Evolutionary conservation across 495 filamentous ascomycete genomes (phyloP).

Genomic region (Podospora tetraspora): DNA sequence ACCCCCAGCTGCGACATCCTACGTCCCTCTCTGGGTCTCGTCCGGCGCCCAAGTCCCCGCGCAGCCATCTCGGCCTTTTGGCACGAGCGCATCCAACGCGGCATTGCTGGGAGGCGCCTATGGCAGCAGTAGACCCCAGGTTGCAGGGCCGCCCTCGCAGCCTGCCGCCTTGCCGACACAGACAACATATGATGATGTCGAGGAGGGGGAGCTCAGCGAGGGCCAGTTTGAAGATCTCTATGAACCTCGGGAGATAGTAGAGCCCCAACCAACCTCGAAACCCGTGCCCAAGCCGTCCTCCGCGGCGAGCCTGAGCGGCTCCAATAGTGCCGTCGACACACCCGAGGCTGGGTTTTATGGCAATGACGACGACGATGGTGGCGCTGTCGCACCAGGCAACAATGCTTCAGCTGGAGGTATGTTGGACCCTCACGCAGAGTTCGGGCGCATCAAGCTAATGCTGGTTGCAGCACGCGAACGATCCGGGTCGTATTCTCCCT

Average conservation of each 20-base stretch:
- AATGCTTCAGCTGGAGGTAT: conserved; percentile 11
- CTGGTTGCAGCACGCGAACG: conserved; percentile 32
- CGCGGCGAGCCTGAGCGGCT: conserved; percentile 10
- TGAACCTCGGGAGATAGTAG: conserved; percentile 28
- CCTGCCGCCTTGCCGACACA: conserved; percentile 11
- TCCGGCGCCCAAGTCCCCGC: background rate
- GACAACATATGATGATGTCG: conserved; percentile 35
- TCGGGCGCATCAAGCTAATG: conserved; percentile 1
- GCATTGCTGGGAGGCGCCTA: background rate
- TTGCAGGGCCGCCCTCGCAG: background rate
- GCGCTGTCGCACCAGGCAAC: background rate
- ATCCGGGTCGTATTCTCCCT: conserved; percentile 50
- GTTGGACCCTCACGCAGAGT: background rate
- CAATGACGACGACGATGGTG: conserved; percentile 27
- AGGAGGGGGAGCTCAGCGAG: conserved; percentile 75
- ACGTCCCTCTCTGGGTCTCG: background rate
- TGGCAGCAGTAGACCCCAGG: background rate
- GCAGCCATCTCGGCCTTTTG: background rate
- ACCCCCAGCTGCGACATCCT: background rate
- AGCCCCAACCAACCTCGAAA: conserved; percentile 7
- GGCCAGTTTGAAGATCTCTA: conserved; percentile 50
- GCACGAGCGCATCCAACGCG: background rate
- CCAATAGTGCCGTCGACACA: conserved; percentile 23
- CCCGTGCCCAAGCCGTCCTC: conserved; percentile 7
- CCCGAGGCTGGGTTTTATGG: conserved; percentile 29